Conservation (phyloP, 805 yeast genomes). For the Scheffersomyces coipomensis region DNA sequence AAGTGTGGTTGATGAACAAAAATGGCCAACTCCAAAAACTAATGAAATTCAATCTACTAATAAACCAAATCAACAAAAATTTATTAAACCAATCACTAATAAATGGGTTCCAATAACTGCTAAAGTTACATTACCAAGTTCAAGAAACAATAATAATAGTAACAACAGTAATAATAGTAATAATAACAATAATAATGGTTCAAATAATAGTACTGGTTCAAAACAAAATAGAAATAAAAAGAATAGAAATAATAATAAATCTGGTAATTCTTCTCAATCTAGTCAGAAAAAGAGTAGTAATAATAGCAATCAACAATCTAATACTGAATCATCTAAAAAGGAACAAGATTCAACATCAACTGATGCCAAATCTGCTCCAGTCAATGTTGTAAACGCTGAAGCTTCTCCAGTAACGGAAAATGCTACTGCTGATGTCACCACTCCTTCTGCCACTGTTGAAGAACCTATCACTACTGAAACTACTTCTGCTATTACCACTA, state of each 20-base stretch:
- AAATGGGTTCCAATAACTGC: slow-evolving; percentile 47
- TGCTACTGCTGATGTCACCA: background rate
- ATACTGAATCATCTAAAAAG: slow-evolving; percentile 4
- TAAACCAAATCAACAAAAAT: slow-evolving; percentile 24
- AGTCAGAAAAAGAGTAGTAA: background rate
- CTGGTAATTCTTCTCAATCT: too few species aligned
- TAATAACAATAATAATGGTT: slow-evolving; percentile 13
- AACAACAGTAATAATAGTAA: slow-evolving; percentile 17
- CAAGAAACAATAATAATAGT: slow-evolving; percentile 18
- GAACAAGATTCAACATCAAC: slow-evolving; percentile 4
- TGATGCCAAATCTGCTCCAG: background rate
- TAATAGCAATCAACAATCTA: background rate
- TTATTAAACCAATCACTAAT: slow-evolving; percentile 40
- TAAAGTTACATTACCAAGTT: slow-evolving; percentile 38
- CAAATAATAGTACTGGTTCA: background rate
- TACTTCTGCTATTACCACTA: background rate
- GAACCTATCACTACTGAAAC: slow-evolving; percentile 1
- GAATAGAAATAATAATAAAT: background rate
- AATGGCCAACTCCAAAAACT: slow-evolving; percentile 43
- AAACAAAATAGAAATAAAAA: background rate
- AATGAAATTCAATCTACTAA: slow-evolving; percentile 10
- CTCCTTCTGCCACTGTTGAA: slow-evolving; percentile 2
- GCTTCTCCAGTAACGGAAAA: background rate
- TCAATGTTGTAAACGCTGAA: background rate
- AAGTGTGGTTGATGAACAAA: slow-evolving; percentile 35